Evolutionary conservation across 495 filamentous ascomycete genomes (phyloP), one percentile per base, ranked within the genome.

Genomic region (Lasiosphaeria hispida): DNA sequence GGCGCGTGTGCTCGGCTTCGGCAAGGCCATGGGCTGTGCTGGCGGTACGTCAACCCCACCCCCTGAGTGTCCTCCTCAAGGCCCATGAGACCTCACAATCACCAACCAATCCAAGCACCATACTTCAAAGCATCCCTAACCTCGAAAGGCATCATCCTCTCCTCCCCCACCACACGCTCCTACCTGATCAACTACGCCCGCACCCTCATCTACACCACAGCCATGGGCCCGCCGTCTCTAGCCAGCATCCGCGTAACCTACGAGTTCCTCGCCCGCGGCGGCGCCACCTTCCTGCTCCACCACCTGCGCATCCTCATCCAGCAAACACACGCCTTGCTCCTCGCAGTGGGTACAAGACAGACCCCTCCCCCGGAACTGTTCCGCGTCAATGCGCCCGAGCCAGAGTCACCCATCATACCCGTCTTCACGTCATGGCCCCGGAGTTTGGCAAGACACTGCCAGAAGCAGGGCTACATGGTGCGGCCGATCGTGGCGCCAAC

Each of bases 1-100:
- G 73, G 83, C 88, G 4, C 69, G 89, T 18, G 75, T 91, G 10
- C 81, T 91, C 67, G 90, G 87, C 0, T 92, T 90, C 75, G 88
- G 89, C 4, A 94, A 92, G 65, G 85, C 87, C 2, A 68, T 93
- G 58, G 85, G 81, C 13, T 86, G 85, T 59, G 80, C 85, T 45
- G 89, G 89, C 69, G 89, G 87, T 90, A 74, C 59, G 77, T 30
- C 2, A 30, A 30, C 72, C 18, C 54, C 52, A n/a, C 23, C 19
- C 56, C 34, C 2, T 2, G 23, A 30, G 23, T 30, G 23, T 30
- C 23, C 5, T 30, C 5, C 5, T 30, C 2, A 30, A 30, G 23
- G 23, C 23, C 5, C 23, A 30, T 30, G n/a, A n/a, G n/a, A n/a
- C 23, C 5, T 30, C 2, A 30, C 23, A 30, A 30, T 61, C n/a